Evolutionary conservation across 139 green algal genomes (phyloP), one percentile per base, ranked within the genome.

Genomic region (Asterochloris sp.): DNA sequence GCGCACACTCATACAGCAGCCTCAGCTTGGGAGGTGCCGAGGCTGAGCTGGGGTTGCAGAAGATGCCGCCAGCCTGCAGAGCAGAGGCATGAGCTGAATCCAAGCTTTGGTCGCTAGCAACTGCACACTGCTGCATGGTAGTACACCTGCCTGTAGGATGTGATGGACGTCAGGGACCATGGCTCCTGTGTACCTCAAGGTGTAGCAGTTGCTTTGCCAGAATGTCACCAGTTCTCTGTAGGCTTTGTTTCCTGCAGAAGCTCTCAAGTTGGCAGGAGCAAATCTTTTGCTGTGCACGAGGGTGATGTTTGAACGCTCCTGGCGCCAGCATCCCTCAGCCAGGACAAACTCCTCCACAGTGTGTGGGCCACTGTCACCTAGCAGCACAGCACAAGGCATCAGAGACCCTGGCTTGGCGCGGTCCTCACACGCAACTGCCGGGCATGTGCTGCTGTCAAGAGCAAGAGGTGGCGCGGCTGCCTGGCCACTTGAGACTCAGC

Each of bases 121-220:
- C 21, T 21, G 19, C 21, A 21, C 4, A 71, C 19, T 76, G 71
- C 71, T 76, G 71, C 24, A 27, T 76, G 67, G 17, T 6, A 13
- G 24, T 13, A 27, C n/a, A 61, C 23, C 27, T 62, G 60, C 21
- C 12, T 26, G 78, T 1, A 98, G 74, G 2, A 97, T 95, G 86
- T 98, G 93, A 73, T 98, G 94, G 28, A 98, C 85, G 68, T 98
- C 94, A 4, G 93, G 90, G 74, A 95, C 92, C 90, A 96, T 93
- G 76, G 90, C 89, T 12, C 91, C 91, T 28, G 85, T 92, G 87
- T 98, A 98, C 4, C 91, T 73, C 79, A 95, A 82, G 8, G 87
- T 93, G 84, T 89, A 90, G 54, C 77, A 62, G 29, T 89, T 67
- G 0, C 38, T 74, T 74, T 96, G 92, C 89, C 89, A 96, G 10